Conservation (phyloP, 148 eudicot genomes). For the Nepenthes mirabilis region DNA sequence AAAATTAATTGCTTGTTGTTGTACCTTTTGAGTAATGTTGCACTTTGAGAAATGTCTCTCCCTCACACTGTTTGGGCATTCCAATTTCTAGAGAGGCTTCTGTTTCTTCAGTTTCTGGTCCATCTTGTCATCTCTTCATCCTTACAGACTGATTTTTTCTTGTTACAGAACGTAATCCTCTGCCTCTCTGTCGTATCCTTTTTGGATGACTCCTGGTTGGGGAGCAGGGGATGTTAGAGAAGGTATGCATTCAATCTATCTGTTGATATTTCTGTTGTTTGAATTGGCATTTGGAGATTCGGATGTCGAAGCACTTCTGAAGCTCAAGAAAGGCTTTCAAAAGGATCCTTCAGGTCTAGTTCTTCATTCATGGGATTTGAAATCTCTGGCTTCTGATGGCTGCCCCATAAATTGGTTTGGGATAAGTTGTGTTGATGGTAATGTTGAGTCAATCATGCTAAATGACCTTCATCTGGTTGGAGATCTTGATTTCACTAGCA, state of each 20-base stretch:
- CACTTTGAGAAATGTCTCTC: too few species aligned
- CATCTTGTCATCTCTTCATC: too few species aligned
- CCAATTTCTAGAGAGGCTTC: too few species aligned
- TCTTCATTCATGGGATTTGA: slow-evolving; percentile 44
- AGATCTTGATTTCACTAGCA: slow-evolving; percentile 26
- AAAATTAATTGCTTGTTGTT: too few species aligned
- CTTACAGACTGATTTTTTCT: too few species aligned
- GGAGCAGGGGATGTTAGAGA: slow-evolving; percentile 5
- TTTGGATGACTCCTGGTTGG: neutral
- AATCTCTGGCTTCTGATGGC: slow-evolving; percentile 43
- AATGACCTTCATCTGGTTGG: slow-evolving; percentile 39
- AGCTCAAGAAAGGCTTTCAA: slow-evolving; percentile 39
- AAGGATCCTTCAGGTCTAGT: slow-evolving; percentile 27
- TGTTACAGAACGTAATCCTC: neutral
- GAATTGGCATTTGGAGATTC: slow-evolving; percentile 26
- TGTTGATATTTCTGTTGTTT: slow-evolving; percentile 27
- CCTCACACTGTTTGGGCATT: too few species aligned
- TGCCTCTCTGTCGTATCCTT: neutral
- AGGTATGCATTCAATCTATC: slow-evolving; percentile 34
- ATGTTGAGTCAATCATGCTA: slow-evolving; percentile 35
- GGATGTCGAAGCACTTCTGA: slow-evolving; percentile 40
- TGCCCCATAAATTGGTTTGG: slow-evolving; percentile 61
- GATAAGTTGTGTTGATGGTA: slow-evolving; percentile 36
- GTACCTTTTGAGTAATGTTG: too few species aligned
- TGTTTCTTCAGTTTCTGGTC: too few species aligned